Evolutionary conservation across 106 monocot species (phyloP).

Genomic region (Platanthera zijinensis): DNA sequence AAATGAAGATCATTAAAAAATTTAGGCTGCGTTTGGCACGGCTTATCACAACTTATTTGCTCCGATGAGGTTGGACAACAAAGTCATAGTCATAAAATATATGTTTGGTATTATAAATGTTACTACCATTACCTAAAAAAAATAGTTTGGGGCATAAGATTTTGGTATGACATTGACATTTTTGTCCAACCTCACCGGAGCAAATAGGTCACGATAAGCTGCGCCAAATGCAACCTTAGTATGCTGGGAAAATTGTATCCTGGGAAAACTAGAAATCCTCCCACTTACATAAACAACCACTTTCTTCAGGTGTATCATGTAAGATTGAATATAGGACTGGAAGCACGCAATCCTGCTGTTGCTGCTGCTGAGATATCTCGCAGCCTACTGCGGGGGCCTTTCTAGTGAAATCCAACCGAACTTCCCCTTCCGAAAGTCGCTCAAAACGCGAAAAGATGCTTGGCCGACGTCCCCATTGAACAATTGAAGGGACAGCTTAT

Average conservation of each 20-base stretch:
- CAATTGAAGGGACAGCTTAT: constrained; percentile 72
- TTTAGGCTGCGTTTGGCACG: too few relatives aligned
- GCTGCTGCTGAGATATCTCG: background rate
- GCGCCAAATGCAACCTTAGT: too few relatives aligned
- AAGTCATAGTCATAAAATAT: too few relatives aligned
- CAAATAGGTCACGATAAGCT: too few relatives aligned
- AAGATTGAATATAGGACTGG: background rate
- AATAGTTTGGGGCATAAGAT: too few relatives aligned
- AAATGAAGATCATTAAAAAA: background rate
- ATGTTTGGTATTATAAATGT: too few relatives aligned
- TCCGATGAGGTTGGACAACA: too few relatives aligned
- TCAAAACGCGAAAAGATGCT: constrained; percentile 66
- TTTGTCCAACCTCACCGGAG: too few relatives aligned
- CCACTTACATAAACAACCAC: background rate
- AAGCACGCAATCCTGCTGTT: background rate
- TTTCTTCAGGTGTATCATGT: background rate
- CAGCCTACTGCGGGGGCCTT: constrained; percentile 52
- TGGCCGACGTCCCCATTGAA: constrained; percentile 87
- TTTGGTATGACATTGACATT: too few relatives aligned
- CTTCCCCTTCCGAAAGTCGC: constrained; percentile 92
- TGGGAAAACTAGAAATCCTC: background rate
- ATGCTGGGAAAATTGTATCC: too few relatives aligned
- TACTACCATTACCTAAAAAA: too few relatives aligned
- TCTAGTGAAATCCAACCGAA: constrained; percentile 92
- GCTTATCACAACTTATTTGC: too few relatives aligned